Evolutionary conservation across 345 rosid genomes (phyloP).

Genomic region (Clarkia xantiana): DNA sequence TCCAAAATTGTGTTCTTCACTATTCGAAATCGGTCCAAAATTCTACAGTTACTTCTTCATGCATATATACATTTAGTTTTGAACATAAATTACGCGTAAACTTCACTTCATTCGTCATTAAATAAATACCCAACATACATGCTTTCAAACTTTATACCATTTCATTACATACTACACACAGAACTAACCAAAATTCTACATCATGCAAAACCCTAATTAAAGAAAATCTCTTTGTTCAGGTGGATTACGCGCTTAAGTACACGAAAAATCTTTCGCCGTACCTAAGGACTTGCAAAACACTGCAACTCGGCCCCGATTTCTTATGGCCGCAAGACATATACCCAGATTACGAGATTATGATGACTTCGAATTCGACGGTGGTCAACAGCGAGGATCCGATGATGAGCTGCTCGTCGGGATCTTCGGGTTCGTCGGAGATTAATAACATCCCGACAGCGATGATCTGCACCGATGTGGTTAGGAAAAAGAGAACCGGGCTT

Average conservation of each 20-base stretch:
- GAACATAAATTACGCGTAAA: too few species aligned
- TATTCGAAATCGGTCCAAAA: too few species aligned
- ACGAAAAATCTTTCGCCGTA: conserved; percentile 52
- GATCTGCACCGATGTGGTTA: conserved; percentile 9
- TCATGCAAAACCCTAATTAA: too few species aligned
- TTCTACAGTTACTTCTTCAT: too few species aligned
- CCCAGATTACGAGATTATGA: conserved; percentile 44
- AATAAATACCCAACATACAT: too few species aligned
- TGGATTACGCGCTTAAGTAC: conserved; percentile 81
- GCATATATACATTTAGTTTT: too few species aligned
- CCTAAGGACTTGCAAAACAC: conserved; percentile 46
- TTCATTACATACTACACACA: too few species aligned
- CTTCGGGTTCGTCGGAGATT: conserved; percentile 28
- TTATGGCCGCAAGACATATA: conserved; percentile 69
- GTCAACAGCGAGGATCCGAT: conserved; percentile 62
- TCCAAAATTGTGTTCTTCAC: too few species aligned
- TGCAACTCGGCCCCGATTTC: conserved; percentile 79
- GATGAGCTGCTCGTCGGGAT: conserved; percentile 64
- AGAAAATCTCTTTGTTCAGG: conserved; percentile 28
- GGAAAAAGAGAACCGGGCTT: conserved; percentile 58
- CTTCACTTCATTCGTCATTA: too few species aligned
- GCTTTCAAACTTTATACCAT: too few species aligned
- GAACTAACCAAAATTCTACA: too few species aligned
- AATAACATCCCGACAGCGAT: conserved; percentile 5
- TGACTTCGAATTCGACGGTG: conserved; percentile 50